Evolutionary conservation across 2,329 filamentous ascomycete species (phyloP).

Genomic region (Pseudocercospora musae): DNA sequence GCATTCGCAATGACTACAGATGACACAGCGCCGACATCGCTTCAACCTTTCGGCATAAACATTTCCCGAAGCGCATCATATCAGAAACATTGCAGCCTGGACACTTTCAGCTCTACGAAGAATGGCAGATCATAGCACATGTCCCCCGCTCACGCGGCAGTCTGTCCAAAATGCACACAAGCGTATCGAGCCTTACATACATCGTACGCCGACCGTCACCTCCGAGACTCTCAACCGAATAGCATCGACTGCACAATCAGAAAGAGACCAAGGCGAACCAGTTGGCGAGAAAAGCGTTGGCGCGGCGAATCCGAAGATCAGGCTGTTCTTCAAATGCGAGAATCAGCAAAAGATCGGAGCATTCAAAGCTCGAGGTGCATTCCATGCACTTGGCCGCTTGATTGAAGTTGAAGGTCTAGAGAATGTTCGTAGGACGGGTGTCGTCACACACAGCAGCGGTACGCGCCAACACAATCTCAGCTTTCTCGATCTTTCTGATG

Average conservation of each 20-base stretch:
- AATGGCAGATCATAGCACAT: constrained; percentile 46
- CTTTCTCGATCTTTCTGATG: neutral
- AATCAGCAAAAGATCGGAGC: constrained; percentile 87
- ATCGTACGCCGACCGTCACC: constrained; percentile 79
- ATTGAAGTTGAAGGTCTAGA: constrained; percentile 60
- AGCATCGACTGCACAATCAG: constrained; percentile 66
- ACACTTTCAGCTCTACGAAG: neutral
- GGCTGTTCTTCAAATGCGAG: constrained; percentile 93
- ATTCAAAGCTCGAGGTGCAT: constrained; percentile 89
- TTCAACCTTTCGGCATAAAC: neutral
- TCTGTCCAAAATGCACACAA: constrained; percentile 70
- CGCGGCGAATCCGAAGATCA: constrained; percentile 61
- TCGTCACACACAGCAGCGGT: constrained; percentile 90
- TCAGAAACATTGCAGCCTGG: neutral
- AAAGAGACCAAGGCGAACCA: constrained; percentile 21
- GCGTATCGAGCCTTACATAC: constrained; percentile 71
- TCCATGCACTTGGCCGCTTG: constrained; percentile 74
- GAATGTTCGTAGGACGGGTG: constrained; percentile 60
- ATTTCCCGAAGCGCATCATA: neutral
- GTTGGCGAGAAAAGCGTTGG: constrained; percentile 9
- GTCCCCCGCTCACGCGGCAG: constrained; percentile 65
- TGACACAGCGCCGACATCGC: neutral
- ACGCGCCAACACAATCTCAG: constrained; percentile 16
- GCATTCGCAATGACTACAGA: neutral
- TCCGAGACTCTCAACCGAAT: constrained; percentile 70